Evolutionary conservation across 2,329 filamentous ascomycete genomes (phyloP), one percentile per base, ranked within the genome.

Genomic region (Fusarium temperatum): DNA sequence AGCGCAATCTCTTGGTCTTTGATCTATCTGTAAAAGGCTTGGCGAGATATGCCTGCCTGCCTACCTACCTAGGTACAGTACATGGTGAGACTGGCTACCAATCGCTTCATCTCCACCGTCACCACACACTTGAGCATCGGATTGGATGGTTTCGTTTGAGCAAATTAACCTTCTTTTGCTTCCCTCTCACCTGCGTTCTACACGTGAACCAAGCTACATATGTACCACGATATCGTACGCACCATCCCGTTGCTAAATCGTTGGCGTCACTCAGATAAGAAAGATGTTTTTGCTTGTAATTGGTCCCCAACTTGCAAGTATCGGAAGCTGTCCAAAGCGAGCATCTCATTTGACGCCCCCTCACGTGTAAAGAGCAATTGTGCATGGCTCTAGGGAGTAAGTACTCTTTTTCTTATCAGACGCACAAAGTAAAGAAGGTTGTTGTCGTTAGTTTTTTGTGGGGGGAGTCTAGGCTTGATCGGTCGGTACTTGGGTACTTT

Each of bases 251-350:
- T 71, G 47, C 32, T 56, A 39, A 74, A 41, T 56, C 47, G 42
- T 48, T 75, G 69, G 68, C 72, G 66, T 75, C 72, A 73, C 57
- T 53, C 41, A 67, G 60, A 74, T 62, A 62, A 68, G 58, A 55
- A 57, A 54, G 20, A 54, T 60, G 17, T 26, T 15, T 15, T 22
- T 42, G 48, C 20, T 15, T 35, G 13, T 32, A 28, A 71, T 73
- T 73, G 68, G 69, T 22, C 36, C 28, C 45, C 38, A 35, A 35
- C 32, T 35, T 17, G 15, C 32, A 39, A 9, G 20, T n/a, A 22
- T 68, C 41, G 42, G 63, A 61, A 61, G 63, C 63, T 63, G 39
- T 30, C 61, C 38, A 39, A 60, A 51, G 45, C n/a, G 26, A 41
- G 48, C 51, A 32, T 55, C 35, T 35, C 26, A 28, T 47, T 45